These are phyloP conservation scores for Aspergillus piperis DNA, from an alignment of 2,329 filamentous ascomycete species.

Conservation along the genomic window DNA sequence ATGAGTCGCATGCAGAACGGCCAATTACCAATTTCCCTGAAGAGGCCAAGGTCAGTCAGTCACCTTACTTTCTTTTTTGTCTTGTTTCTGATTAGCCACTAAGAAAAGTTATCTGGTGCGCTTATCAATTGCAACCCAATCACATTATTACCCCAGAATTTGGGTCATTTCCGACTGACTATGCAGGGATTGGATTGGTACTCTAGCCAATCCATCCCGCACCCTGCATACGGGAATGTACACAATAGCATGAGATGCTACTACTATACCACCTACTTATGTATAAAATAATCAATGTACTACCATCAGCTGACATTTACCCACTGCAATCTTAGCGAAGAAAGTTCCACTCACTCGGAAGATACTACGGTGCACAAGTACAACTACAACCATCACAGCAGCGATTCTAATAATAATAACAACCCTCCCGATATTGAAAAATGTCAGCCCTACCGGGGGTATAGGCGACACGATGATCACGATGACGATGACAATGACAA, in stretches of 20 bases:
- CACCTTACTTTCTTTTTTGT: not conserved
- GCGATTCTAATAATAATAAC: not conserved
- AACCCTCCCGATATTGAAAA: constrained; percentile 2
- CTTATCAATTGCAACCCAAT: not conserved
- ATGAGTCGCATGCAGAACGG: constrained; percentile 8
- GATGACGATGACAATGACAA: not conserved
- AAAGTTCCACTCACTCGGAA: too few species aligned
- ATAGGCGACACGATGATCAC: not conserved
- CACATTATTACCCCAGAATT: too few species aligned
- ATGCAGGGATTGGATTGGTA: too few species aligned
- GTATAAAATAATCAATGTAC: too few species aligned
- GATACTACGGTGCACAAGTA: not conserved
- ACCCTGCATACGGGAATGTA: too few species aligned
- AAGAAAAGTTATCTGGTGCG: not conserved
- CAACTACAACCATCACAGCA: not conserved
- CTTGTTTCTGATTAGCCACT: not conserved
- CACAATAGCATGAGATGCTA: too few species aligned
- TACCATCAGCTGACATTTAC: too few species aligned
- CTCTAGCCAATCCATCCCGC: too few species aligned
- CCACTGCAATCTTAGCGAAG: too few species aligned
- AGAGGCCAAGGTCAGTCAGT: constrained; percentile 7
- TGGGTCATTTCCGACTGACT: too few species aligned
- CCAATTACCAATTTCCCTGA: not conserved
- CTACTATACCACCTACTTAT: too few species aligned
- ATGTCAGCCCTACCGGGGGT: not conserved